Base-by-base conservation (phyloP, 352 stramenopile genomes). In the Poterioochromonas sp. region DNA sequence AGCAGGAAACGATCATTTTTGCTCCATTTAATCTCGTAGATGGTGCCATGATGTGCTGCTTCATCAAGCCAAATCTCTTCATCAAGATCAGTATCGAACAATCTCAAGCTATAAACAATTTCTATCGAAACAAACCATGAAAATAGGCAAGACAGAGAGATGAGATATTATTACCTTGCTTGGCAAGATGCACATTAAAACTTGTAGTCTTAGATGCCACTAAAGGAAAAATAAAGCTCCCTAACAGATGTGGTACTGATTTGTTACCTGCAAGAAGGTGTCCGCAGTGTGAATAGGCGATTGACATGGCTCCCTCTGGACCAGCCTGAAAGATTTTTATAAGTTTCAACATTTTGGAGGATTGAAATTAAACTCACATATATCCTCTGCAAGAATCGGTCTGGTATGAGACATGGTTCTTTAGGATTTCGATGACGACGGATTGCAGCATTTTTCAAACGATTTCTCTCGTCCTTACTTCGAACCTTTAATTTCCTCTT, bases 1-100 rank as follows among this genome's bases (percentile, higher is more conserved):
- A 74, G 29, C 40, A 74, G 11, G n/a, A 54, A 74, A 5, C 65
- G 39, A 54, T 74, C 65, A 74, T 74, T 54, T 37, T 58, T 74
- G 40, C 39, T 58, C 65, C 65, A 74, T 35, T 74, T 51, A 12
- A 74, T 58, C 5, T 74, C 65, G 40, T 74, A 74, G 3, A 74
- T 54, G 18, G 53, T n/a, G 15, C 40, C 40, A 54, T 58, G 41
- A n/a, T 74, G 65, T 8, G 39, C 37, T 11, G 32, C 32, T 2
- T 74, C 20, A 34, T 74, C 65, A 8, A 3, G 0, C 65, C 65
- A 74, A 1, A 74, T n/a, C n/a, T 74, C 37, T 34, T 58, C 65
- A 37, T 54, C 40, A 12, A 35, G 3, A 35, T 74, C 65, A 5
- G 65, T 51, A 34, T 74, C 40, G 29, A 54, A 74, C 20, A 74